These are phyloP conservation scores for Delphinella strobiligena DNA, from an alignment of 2,329 filamentous ascomycete genomes.

Conservation along the genomic window DNA sequence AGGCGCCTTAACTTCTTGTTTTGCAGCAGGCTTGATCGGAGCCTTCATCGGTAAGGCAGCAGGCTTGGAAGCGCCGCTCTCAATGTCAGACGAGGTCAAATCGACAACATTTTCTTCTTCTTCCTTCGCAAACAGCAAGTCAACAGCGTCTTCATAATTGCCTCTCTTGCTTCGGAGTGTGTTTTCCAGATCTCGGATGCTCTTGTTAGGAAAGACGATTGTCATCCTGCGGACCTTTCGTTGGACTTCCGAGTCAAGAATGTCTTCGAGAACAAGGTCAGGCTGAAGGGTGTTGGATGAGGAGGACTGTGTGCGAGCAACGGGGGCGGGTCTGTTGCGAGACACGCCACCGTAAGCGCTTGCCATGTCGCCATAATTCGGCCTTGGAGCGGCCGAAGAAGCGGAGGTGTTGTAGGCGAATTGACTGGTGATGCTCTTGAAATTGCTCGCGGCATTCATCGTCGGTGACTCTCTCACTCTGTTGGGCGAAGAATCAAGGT, in stretches of 20 bases:
- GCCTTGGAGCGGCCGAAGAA: slow-evolving; percentile 1
- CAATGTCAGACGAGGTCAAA: slow-evolving; percentile 26
- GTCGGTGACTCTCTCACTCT: slow-evolving; percentile 18
- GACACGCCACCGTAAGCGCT: slow-evolving; percentile 24
- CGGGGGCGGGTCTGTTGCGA: slow-evolving; percentile 17
- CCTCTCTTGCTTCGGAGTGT: slow-evolving; percentile 39
- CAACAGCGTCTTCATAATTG: slow-evolving; percentile 43
- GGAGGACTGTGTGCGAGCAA: slow-evolving; percentile 10
- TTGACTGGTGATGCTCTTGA: slow-evolving; percentile 14
- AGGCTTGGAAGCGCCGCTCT: slow-evolving; percentile 15
- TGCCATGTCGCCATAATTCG: slow-evolving; percentile 28
- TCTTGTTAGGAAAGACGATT: slow-evolving; percentile 34
- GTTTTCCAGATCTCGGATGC: slow-evolving; percentile 36
- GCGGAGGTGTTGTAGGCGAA: slow-evolving; percentile 14
- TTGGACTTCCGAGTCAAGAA: slow-evolving; percentile 37
- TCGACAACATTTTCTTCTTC: slow-evolving; percentile 19
- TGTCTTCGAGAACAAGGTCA: slow-evolving; percentile 36
- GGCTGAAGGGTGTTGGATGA: slow-evolving; percentile 29
- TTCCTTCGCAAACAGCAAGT: slow-evolving; percentile 30
- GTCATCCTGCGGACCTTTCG: slow-evolving; percentile 42
- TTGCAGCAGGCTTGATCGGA: slow-evolving; percentile 35
- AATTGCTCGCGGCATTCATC: slow-evolving; percentile 9
- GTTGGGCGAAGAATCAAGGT: slow-evolving; percentile 20
- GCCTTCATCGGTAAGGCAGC: slow-evolving; percentile 11
- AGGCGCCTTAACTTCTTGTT: slow-evolving; percentile 43